These are phyloP conservation scores for Boletus rex-veris DNA, from an alignment of 768 basidiomycete genomes.

Conservation along the genomic window DNA sequence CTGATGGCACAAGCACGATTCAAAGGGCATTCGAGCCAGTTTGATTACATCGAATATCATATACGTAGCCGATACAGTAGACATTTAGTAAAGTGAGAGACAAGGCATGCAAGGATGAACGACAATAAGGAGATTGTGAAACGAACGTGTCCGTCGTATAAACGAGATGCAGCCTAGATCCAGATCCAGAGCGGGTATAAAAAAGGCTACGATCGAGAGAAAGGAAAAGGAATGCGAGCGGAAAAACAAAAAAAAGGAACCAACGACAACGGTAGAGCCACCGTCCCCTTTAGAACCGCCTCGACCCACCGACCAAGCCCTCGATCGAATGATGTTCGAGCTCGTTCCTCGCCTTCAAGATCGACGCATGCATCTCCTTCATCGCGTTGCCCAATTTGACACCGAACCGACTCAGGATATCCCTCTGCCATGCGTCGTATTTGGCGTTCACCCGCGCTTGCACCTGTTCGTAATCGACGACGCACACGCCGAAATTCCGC, in stretches of 20 bases:
- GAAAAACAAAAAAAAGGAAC: too few species aligned
- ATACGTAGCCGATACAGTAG: slow-evolving; percentile 27
- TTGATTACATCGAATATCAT: slow-evolving; percentile 28
- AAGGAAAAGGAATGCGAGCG: not conserved
- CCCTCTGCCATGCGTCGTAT: slow-evolving; percentile 97
- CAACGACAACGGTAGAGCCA: not conserved
- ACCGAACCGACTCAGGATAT: slow-evolving; percentile 90
- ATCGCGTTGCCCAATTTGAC: slow-evolving; percentile 90
- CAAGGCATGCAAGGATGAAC: slow-evolving; percentile 4
- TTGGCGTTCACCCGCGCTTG: slow-evolving; percentile 97
- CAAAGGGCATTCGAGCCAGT: not conserved
- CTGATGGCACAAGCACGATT: too few species aligned
- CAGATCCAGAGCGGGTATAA: slow-evolving; percentile 18
- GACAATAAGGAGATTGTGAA: slow-evolving; percentile 2
- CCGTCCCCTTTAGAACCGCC: slow-evolving; percentile 44
- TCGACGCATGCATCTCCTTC: slow-evolving; percentile 96
- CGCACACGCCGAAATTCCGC: slow-evolving; percentile 87
- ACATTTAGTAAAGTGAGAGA: slow-evolving; percentile 1
- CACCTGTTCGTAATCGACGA: slow-evolving; percentile 97
- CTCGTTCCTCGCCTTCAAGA: slow-evolving; percentile 91
- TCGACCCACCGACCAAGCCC: slow-evolving; percentile 64
- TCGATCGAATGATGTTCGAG: slow-evolving; percentile 97
- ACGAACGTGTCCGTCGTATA: not conserved
- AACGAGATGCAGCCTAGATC: slow-evolving; percentile 9
- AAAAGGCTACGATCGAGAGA: not conserved